Base-by-base conservation (phyloP, 768 basidiomycete species). In the Chalciporus chontae region DNA sequence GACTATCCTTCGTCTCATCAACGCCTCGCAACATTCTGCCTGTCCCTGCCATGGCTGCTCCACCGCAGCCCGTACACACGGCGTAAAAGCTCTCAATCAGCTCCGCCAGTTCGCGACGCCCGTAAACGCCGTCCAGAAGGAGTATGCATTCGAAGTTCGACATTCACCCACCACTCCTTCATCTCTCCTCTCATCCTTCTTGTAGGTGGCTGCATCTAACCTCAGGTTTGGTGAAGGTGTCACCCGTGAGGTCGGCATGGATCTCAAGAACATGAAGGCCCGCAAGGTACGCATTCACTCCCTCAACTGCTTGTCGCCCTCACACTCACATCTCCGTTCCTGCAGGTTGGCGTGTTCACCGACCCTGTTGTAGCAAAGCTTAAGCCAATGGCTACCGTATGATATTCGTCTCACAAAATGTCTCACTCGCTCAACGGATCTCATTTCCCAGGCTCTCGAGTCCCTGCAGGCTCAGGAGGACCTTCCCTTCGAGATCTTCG, bases 341-440 rank as follows among this genome's bases (percentile, higher is more conserved):
- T n/a, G 4, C 62, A 96, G 85, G 90, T 98, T 55, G 95, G 81
- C 15, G 89, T 98, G 18, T 95, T 94, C 66, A 97, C 95, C 4
- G 95, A 98, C 61, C 81, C 84, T 11, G 89, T 85, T 48, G 78
- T 98, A 19, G 84, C 83, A 39, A 84, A 87, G 56, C 76, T 97
- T 45, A 78, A 72, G 45, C 89, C 94, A 4, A 88, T 95, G 83
- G 80, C 86, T 66, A 81, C 79, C 51, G 93, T 92, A 54, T 53
- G 83, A 69, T 36, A n/a, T 14, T 21, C 19, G n/a, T 29, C 36
- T 34, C 43, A 11, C 15, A 23, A 13, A 27, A 15, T 18, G 19
- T 15, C 36, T 7, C 36, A 21, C 45, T 8, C 18, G 7, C 45
- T 40, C 17, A 41, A 18, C 31, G 29, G 15, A 56, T 34, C 36